Evolutionary conservation across 2,329 filamentous ascomycete species (phyloP).

Genomic region (Leptodontidium sp.): DNA sequence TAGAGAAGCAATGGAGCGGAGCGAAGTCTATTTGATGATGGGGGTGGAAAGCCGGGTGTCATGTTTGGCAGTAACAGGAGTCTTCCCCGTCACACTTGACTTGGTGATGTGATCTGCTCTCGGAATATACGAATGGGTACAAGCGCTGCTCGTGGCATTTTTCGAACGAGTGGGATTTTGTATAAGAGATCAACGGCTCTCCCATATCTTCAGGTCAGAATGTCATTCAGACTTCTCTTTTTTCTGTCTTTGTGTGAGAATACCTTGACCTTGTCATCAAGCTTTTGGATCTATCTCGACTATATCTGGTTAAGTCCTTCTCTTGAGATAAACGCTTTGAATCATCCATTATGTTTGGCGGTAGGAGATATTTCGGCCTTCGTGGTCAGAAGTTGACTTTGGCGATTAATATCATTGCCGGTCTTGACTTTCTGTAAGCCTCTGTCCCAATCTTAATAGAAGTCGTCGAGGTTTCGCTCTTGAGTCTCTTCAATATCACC

Average conservation of each 20-base stretch:
- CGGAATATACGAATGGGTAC: slow-evolving; percentile 18
- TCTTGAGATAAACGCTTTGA: not conserved
- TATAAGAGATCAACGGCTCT: slow-evolving; percentile 12
- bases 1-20: not conserved
- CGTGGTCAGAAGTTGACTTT: slow-evolving; percentile 71
- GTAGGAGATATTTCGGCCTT: slow-evolving; percentile 66
- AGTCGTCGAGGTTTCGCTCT: not conserved
- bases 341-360: slow-evolving; percentile 22
- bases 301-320: not conserved
- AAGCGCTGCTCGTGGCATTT: slow-evolving; percentile 8
- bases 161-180: not conserved
- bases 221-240: not conserved
- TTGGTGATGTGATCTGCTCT: slow-evolving; percentile 18
- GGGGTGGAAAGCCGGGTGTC: not conserved
- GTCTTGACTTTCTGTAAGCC: slow-evolving; percentile 71
- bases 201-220: not conserved
- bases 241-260: not conserved
- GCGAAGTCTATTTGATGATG: slow-evolving; percentile 14
- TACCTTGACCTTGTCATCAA: not conserved
- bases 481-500: not conserved
- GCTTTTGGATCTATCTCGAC: not conserved
- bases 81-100: slow-evolving; percentile 1
- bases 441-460: slow-evolving; percentile 53
- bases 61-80: not conserved
- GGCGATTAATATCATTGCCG: slow-evolving; percentile 75